Evolutionary conservation across 2,329 filamentous ascomycete species (phyloP), one percentile per base, ranked within the genome.

Genomic region (Fusarium ambrosium): DNA sequence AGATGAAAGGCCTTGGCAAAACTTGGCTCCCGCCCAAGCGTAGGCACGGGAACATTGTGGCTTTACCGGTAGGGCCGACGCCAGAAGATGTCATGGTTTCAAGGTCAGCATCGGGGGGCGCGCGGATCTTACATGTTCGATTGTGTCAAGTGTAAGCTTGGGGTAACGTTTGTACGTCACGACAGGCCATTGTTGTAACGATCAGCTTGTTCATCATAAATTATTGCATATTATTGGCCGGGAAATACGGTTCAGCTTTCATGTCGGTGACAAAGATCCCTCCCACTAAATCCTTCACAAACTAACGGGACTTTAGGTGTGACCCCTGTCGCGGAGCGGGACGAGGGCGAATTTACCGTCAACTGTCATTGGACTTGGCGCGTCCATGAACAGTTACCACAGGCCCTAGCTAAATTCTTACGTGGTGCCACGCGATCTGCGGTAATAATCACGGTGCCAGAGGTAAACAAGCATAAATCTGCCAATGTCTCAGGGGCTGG

Each of bases 391-490:
- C 32, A 24, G 32, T 9, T 20, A 34, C 29, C 10, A 16, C 20
- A 20, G 14, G 55, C 34, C 24, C 16, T 11, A 29, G 53, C 55
- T 59, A 37, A 59, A 39, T 39, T 60, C 56, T 60, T 36, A 60
- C 36, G 56, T 60, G 56, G 56, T 60, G 22, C 22, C 36, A 60
- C 56, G 11, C 53, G 29, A 55, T 55, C 51, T 22, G 29, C 51
- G 32, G 53, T 37, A 34, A 37, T 37, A 34, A 37, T 32, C 53
- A 58, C 32, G 32, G 22, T 34, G 20, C 20, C 6, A 37, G n/a
- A 34, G 4, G 53, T n/a, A 60, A 60, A 60, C 56, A 60, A 60
- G 56, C 56, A 41, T 60, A 60, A 60, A 41, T 60, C 56, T 58
- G 56, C 22, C 18, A 58, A 58, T 58, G 55, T 58, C 55, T 37